Base-by-base conservation (phyloP, 2,329 filamentous ascomycete genomes). In the Orbilia blumenaviensis region DNA sequence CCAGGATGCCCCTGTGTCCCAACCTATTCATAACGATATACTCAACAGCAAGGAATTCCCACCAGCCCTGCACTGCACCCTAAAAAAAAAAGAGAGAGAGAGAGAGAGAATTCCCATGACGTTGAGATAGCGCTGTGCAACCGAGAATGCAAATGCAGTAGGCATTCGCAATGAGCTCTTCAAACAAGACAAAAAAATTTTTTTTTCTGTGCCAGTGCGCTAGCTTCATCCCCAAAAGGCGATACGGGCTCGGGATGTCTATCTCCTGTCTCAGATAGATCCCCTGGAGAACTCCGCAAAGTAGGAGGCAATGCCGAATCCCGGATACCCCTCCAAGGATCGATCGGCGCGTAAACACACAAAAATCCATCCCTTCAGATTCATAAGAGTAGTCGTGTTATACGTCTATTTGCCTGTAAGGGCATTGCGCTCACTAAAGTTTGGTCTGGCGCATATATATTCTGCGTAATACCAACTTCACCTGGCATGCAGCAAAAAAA, bases 111-210 rank as follows among this genome's bases (percentile, higher is more conserved):
- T 27, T 25, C 50, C 54, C 1, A 54, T 54, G 60, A 50, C 60
- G 68, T 73, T 38, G 21, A 61, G 60, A 73, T 61, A 66, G 41
- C 58, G 41, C 66, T 73, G 68, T 66, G 68, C 42, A 21, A 73
- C 68, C 38, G 54, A 32, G 23, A n/a, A n/a, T n/a, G n/a, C n/a
- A n/a, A n/a, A 48, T 48, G 23, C 29, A 46, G 5, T n/a, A 44
- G 14, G 18, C 63, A 41, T 54, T 29, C 42, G 56, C 44, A 29
- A 16, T 41, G 50, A 73, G 60, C 68, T 66, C 56, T 32, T 36
- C 27, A 34, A 32, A 44, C 32, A 60, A 38, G 23, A 56, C 34
- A 48, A 52, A 52, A 18, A 34, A 32, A 32, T 5, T 32, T 34
- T 2, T 34, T 34, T 34, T n/a, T n/a, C n/a, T n/a, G 41, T n/a